Conservation (phyloP, 441 rosid species). For the Raphanus hybrid region DNA sequence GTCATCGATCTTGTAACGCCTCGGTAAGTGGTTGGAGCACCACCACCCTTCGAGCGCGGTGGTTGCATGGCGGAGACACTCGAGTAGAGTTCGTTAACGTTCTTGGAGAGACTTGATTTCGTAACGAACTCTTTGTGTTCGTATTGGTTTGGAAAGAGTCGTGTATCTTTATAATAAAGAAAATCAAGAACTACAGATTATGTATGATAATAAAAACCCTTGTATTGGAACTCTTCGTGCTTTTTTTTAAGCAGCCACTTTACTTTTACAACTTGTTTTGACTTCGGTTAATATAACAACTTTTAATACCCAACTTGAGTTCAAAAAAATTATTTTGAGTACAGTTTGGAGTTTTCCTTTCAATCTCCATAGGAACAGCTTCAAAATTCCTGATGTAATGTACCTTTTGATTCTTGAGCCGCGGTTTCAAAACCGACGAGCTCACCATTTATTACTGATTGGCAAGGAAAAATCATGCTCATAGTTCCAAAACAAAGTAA, state of each 20-base stretch:
- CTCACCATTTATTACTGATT: slow-evolving; percentile 1
- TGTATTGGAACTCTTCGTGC: not conserved
- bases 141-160: too few species aligned
- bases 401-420: slow-evolving; percentile 31
- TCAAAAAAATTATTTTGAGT: not conserved
- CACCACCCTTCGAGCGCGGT: too few species aligned
- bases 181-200: too few species aligned
- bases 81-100: too few species aligned
- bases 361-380: slow-evolving; percentile 6
- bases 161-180: too few species aligned
- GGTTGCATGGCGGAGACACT: too few species aligned
- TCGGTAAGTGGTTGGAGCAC: too few species aligned
- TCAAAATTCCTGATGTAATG: slow-evolving; percentile 5
- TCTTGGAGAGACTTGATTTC: too few species aligned
- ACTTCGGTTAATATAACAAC: not conserved
- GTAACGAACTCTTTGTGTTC: too few species aligned
- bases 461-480: too few species aligned
- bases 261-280: not conserved
- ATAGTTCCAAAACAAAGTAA: too few species aligned
- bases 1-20: not conserved
- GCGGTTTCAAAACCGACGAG: slow-evolving; percentile 39
- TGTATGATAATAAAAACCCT: too few species aligned
- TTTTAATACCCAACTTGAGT: not conserved
- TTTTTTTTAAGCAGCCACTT: not conserved
- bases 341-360: not conserved